Evolutionary conservation across 805 yeast genomes (phyloP).

Genomic region (Grigorovia yakushimaensis): DNA sequence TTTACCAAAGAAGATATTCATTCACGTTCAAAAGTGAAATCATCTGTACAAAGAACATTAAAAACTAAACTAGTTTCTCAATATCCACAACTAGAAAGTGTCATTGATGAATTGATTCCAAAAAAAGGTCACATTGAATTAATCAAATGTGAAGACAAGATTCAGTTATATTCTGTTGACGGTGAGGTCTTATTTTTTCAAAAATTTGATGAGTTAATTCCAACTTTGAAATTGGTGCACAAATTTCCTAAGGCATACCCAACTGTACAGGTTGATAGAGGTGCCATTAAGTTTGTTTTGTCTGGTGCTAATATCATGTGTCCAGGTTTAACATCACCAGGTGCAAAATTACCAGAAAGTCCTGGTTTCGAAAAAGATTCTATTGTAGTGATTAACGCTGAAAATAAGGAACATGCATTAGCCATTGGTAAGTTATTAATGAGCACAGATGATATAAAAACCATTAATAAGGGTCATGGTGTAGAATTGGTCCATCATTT

Average conservation of each 20-base stretch:
- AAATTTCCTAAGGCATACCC: conserved; percentile 80
- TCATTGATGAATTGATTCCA: conserved; percentile 75
- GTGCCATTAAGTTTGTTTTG: conserved; percentile 91
- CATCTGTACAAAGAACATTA: conserved; percentile 88
- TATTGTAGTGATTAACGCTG: conserved; percentile 80
- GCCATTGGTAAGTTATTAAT: conserved; percentile 82
- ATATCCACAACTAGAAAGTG: conserved; percentile 65
- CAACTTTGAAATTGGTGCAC: conserved; percentile 66
- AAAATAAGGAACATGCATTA: conserved; percentile 83
- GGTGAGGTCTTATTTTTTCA: conserved; percentile 70
- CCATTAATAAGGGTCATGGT: conserved; percentile 79
- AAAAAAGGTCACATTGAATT: conserved; percentile 75
- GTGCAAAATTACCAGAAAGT: conserved; percentile 73
- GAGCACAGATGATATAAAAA: conserved; percentile 84
- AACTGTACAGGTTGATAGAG: conserved; percentile 82
- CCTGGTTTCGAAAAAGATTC: conserved; percentile 45
- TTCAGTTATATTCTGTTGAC: conserved; percentile 66
- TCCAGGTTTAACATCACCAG: conserved; percentile 82
- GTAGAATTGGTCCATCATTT: conserved; percentile 73
- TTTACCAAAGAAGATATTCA: conserved; percentile 82
- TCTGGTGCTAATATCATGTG: conserved; percentile 97
- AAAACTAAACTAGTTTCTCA: conserved; percentile 63
- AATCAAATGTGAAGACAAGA: conserved; percentile 83
- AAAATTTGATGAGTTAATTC: conserved; percentile 70
- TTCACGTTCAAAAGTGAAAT: conserved; percentile 82